Base-by-base conservation (phyloP, 1,139 yeast genomes). In the Geotrichum australiense region DNA sequence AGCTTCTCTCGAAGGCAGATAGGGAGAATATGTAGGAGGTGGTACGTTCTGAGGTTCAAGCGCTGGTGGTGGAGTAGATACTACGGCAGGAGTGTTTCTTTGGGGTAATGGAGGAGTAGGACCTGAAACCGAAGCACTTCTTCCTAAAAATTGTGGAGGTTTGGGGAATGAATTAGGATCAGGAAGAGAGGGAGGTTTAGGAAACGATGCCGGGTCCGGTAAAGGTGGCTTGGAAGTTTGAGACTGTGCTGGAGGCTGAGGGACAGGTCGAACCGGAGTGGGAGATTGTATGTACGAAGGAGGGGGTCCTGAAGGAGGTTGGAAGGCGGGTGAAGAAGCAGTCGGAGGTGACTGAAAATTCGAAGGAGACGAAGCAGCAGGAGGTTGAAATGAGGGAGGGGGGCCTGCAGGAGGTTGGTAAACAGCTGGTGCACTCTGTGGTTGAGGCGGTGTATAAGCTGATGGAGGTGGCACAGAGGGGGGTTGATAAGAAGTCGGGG, bases 371-470 rank as follows among this genome's bases (percentile, higher is more conserved):
- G n/a, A 20, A 23, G 35, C 19, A 11, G 11, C 27, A 14, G 27
- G 79, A 75, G 53, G 53, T 73, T 37, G 79, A 73, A 50, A 36
- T 58, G 21, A 65, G 66, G 44, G 62, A 55, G 39, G 65, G 55
- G 6, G 51, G 73, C 19, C 73, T 76, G 29, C 29, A 20, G 39
- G 34, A n/a, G 34, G 39, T 11, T 10, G 14, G 39, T 16, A 20
- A 3, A 18, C 15, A 19, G 28, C 7, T 14, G 25, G 35, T 20
- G 35, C 28, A 34, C 34, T 37, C 28, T 32, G 38, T 35, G 38
- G 15, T 12, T 6, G 39, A n/a, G 34, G 7, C 5, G 27, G 26
- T 16, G 7, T 12, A 14, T 35, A 15, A 37, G 27, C 18, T 6
- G 20, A 20, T 27, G 16, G 40, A 27, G n/a, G 31, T 15, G 16